A percentile compares a stretch with the other conserved stretches of the same genome.
Conservation (phyloP, 2,329 filamentous ascomycete species). For the Cercospora sp. region DNA sequence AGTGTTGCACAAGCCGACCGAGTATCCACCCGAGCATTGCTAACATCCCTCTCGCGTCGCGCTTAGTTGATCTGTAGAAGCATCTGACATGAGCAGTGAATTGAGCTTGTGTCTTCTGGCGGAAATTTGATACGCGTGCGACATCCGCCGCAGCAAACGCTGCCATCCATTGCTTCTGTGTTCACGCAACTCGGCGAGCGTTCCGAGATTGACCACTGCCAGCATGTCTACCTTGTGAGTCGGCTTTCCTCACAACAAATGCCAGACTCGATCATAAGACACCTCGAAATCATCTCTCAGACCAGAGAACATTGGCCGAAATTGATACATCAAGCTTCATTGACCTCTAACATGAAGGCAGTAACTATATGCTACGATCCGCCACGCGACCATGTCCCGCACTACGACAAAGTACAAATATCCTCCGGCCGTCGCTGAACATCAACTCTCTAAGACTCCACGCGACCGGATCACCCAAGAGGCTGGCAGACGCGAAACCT, state of each 20-base stretch:
- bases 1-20: slow-evolving; percentile 1
- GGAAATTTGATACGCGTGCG: neutral
- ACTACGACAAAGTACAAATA: neutral
- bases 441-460: neutral
- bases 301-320: neutral
- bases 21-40: neutral
- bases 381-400: neutral
- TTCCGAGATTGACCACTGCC: neutral
- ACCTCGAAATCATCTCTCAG: neutral
- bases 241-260: neutral
- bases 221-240: neutral
- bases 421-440: neutral
- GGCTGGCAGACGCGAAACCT: neutral
- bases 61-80: neutral
- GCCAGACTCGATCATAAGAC: neutral
- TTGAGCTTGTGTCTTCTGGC: neutral
- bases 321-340: neutral
- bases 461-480: neutral
- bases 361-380: neutral
- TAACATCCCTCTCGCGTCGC: neutral
- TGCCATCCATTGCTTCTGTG: neutral
- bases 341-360: neutral
- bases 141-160: neutral
- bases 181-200: neutral
- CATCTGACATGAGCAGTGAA: neutral